Evolutionary conservation across 805 yeast genomes (phyloP), one percentile per base, ranked within the genome.

Genomic region (Ogataea allantospora): DNA sequence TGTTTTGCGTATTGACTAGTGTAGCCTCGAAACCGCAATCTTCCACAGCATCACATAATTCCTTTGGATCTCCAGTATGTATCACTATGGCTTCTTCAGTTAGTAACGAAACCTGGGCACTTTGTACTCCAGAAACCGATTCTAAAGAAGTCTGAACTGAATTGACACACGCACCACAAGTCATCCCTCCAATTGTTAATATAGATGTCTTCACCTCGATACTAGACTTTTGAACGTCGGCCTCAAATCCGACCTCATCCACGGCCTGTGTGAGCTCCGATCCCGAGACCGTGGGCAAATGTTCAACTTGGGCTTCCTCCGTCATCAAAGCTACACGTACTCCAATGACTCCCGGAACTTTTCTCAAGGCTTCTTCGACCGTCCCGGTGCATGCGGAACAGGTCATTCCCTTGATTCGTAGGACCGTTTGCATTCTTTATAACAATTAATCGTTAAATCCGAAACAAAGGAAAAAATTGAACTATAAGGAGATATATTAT

Each of bases 321-420:
- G 95, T 86, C 3, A 86, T 63, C 20, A 87, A 69, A 1, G 96
- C 83, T 1, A 89, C 86, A 3, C 73, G 68, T 0, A 71, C 86
- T 11, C 24, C 27, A 3, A 54, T 65, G 2, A 47, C 58, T 5
- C 63, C 63, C 3, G 40, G 34, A 0, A 58, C 8, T 2, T 31
- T 19, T 16, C 31, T 24, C 11, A 60, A 26, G 2, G 50, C 34
- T 6, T 36, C 61, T 0, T 80, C 75, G 14, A 91, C 76, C 0
- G 93, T 67, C 2, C 81, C 70, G 0, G 84, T 73, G 57, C 98
- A 91, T 1, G 95, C 75, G 2, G 93, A 82, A 55, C 97, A 91
- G 2, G 98, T 89, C 97, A 89, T 91, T 2, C 97, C 97, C 11
- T 65, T 59, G 1, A 83, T 65, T 4, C 58, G 47, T 10, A 62